Base-by-base conservation (phyloP, 2,329 filamentous ascomycete species). In the Sclerotinia spermophila region DNA sequence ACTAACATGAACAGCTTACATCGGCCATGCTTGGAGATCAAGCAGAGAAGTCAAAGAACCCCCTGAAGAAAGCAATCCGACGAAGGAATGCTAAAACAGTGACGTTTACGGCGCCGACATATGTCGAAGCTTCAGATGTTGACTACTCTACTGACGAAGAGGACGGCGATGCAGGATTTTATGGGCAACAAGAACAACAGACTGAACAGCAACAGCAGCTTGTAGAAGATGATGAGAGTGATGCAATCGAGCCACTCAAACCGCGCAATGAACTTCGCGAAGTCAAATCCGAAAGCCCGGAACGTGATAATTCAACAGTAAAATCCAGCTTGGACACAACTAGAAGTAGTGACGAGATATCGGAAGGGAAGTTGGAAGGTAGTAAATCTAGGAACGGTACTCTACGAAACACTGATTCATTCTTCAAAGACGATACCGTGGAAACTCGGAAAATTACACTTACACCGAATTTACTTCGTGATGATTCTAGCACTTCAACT, bases 401-500 rank as follows among this genome's bases (percentile, higher is more conserved):
- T 33, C 87, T 97, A 59, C 88, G 95, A 74, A 96, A 96, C 79
- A 95, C 93, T 6, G 95, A 98, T 81, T 97, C 95, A 1, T 97
- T 98, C 84, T 97, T 97, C 85, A 97, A 94, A 81, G 96, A 98
- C 78, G 95, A 99, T 78, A 93, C 89, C 44, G 91, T 93, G 51
- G 96, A 98, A 81, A 97, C 96, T 3, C 94, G 96, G 81, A 98
- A 98, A 83, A 98, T 99, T 75, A 97, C 94, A 0, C 86, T 99
- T 59, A 99, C 96, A 5, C 96, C 96, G 1, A 97, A 97, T 76
- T 82, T 99, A 68, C 83, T 98, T 55, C 90, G 95, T 56, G 95
- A 98, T 75, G 94, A 97, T 75, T 86, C 74, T 81, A 84, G 55
- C 75, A 77, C 77, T 35, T 78, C 79, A 44, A 77, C 76, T 19